phyloP scores from a whole-genome alignment of 2,329 filamentous ascomycete genomes.

The Penicillium sp. region DNA sequence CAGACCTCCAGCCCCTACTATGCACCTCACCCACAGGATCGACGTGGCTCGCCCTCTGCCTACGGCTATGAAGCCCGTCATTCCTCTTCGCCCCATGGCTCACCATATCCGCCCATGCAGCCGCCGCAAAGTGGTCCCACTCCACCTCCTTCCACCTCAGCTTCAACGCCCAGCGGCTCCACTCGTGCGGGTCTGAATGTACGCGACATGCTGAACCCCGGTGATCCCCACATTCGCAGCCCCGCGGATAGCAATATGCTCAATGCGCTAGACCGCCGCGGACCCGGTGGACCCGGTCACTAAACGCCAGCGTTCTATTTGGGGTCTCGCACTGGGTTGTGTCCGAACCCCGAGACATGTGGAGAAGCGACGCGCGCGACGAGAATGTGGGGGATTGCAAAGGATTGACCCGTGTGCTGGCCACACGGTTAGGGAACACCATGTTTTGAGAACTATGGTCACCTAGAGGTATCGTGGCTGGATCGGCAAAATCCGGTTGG shows the following conservation, averaged over 20 bases:
- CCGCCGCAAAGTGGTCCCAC: constrained; percentile 34
- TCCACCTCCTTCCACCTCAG: constrained; percentile 34
- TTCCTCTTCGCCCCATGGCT: constrained; percentile 46
- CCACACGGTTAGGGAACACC: constrained; percentile 21
- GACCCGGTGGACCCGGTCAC: constrained; percentile 26
- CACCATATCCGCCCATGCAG: constrained; percentile 41
- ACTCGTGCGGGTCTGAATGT: constrained; percentile 48
- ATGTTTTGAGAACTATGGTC: constrained; percentile 17
- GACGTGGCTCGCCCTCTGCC: constrained; percentile 45
- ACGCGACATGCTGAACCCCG: constrained; percentile 50
- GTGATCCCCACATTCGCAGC: constrained; percentile 42
- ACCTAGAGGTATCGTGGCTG: constrained; percentile 10
- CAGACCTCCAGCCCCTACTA: constrained; percentile 43
- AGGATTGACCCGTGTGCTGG: constrained; percentile 26
- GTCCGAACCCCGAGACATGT: neutral
- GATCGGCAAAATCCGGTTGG: constrained; percentile 12
- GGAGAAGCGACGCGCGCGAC: constrained; percentile 6
- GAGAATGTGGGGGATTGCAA: constrained; percentile 10
- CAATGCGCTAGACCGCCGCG: constrained; percentile 46
- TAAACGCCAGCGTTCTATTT: constrained; percentile 11
- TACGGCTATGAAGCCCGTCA: constrained; percentile 45
- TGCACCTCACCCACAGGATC: constrained; percentile 37
- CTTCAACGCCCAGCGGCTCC: constrained; percentile 34
- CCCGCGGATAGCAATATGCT: constrained; percentile 54
- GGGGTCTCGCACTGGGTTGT: neutral